Conservation (phyloP, 75 land plant genomes). For the Selaginella moellendorffii region DNA sequence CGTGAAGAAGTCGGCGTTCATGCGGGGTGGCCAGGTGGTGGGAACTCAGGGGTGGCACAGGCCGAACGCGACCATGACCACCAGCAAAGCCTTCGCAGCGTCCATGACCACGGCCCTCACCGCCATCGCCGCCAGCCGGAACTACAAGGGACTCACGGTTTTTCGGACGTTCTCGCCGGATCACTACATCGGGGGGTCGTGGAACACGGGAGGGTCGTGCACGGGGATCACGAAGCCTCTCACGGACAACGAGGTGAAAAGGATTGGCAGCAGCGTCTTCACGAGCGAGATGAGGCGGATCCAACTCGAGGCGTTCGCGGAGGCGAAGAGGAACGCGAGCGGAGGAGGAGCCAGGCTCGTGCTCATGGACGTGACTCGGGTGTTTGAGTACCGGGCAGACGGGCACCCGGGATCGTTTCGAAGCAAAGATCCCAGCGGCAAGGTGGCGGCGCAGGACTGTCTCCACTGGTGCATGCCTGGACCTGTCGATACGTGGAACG, state of each 20-base stretch:
- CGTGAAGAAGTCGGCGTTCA: constrained; percentile 53
- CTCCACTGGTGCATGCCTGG: constrained; percentile 99
- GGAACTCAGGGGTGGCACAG: constrained; percentile 66
- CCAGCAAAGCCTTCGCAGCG: background rate
- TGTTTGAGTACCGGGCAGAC: constrained; percentile 56
- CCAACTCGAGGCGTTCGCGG: constrained; percentile 44
- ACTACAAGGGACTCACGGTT: constrained; percentile 59
- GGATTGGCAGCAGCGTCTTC: constrained; percentile 34
- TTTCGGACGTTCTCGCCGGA: constrained; percentile 77
- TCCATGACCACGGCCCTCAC: background rate
- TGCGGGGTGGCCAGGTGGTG: constrained; percentile 41
- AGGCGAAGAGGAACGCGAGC: constrained; percentile 23
- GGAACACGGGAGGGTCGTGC: constrained; percentile 96
- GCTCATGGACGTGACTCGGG: constrained; percentile 55
- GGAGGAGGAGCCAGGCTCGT: constrained; percentile 29
- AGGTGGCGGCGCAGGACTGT: constrained; percentile 87
- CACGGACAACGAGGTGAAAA: constrained; percentile 14
- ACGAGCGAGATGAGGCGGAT: constrained; percentile 44
- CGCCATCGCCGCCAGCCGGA: background rate
- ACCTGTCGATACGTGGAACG: constrained; percentile 93
- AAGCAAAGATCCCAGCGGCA: constrained; percentile 50
- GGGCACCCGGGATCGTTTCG: constrained; percentile 95
- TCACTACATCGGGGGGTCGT: constrained; percentile 82
- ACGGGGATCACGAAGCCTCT: constrained; percentile 61
- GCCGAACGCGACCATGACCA: background rate